These are phyloP conservation scores for Arthrinium puccinioides DNA, from an alignment of 2,329 filamentous ascomycete species.

Conservation along the genomic window DNA sequence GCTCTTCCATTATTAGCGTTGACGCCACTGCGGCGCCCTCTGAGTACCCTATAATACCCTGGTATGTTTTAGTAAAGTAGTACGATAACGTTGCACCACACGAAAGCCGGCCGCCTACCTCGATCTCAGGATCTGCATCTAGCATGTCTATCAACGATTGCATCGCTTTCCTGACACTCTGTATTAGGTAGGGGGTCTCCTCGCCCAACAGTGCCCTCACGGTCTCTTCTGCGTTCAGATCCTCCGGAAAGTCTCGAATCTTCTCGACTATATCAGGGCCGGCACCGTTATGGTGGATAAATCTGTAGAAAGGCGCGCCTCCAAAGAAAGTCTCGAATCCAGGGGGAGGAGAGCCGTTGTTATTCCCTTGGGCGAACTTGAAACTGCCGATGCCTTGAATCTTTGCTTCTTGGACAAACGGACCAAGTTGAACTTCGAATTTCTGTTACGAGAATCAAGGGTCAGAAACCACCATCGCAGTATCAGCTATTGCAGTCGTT, in stretches of 20 bases:
- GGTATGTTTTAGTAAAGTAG: too few species aligned
- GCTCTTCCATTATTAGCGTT: constrained; percentile 4
- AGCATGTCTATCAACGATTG: constrained; percentile 7
- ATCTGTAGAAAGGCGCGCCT: constrained; percentile 1
- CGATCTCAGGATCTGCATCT: constrained; percentile 9
- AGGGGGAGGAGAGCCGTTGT: constrained; percentile 1
- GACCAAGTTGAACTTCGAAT: constrained; percentile 7
- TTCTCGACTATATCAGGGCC: constrained; percentile 3
- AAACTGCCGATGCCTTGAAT: constrained; percentile 1
- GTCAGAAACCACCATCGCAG: neutral
- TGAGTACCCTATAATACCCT: constrained; percentile 7
- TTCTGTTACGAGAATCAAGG: constrained; percentile 5
- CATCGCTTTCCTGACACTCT: constrained; percentile 2
- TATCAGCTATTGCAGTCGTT: neutral
- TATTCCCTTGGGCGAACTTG: constrained; percentile 1
- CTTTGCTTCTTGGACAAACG: constrained; percentile 1
- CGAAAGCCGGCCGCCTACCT: constrained; percentile 6
- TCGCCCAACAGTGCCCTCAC: constrained; percentile 4
- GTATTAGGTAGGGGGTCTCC: neutral
- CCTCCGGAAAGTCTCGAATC: constrained; percentile 4
- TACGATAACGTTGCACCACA: too few species aligned
- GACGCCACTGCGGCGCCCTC: constrained; percentile 6
- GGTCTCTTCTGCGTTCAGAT: constrained; percentile 6
- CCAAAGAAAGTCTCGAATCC: constrained; percentile 4
- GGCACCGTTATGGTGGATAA: constrained; percentile 10